These are phyloP conservation scores for Neurospora sp. DNA, from an alignment of 495 filamentous ascomycete genomes.

Conservation along the genomic window DNA sequence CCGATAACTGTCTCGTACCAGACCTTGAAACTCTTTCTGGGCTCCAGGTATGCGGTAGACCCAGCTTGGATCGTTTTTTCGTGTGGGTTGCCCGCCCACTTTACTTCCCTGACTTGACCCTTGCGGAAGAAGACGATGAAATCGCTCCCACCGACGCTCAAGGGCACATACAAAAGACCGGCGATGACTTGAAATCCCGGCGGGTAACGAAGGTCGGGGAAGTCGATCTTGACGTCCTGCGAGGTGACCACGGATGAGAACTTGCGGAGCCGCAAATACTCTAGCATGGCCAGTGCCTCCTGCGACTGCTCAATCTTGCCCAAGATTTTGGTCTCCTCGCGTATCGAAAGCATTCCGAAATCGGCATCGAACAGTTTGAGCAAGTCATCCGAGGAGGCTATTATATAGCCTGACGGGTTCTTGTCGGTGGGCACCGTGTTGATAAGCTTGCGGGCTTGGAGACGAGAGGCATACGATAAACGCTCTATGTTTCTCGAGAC, in stretches of 20 bases:
- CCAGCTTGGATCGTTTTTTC: slow-evolving; percentile 63
- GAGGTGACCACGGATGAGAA: slow-evolving; percentile 70
- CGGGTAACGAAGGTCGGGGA: slow-evolving; percentile 69
- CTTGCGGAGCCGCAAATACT: slow-evolving; percentile 69
- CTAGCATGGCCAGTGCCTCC: slow-evolving; percentile 75
- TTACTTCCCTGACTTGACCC: slow-evolving; percentile 67
- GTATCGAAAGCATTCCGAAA: slow-evolving; percentile 76
- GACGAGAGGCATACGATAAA: slow-evolving; percentile 72
- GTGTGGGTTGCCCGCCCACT: slow-evolving; percentile 92
- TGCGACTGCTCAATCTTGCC: slow-evolving; percentile 67
- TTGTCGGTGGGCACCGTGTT: slow-evolving; percentile 67
- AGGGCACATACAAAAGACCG: slow-evolving; percentile 72
- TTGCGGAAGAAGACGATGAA: slow-evolving; percentile 91
- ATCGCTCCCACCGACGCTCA: slow-evolving; percentile 66
- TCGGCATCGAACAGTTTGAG: slow-evolving; percentile 82
- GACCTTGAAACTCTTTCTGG: slow-evolving; percentile 62
- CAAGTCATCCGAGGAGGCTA: slow-evolving; percentile 82
- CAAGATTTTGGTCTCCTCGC: slow-evolving; percentile 78
- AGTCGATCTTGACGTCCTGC: slow-evolving; percentile 68
- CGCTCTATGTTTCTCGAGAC: slow-evolving; percentile 85
- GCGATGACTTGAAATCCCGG: slow-evolving; percentile 75
- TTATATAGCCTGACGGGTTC: slow-evolving; percentile 86
- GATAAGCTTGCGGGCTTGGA: slow-evolving; percentile 74
- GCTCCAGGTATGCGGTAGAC: slow-evolving; percentile 61
- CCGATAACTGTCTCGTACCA: slow-evolving; percentile 71